These are phyloP conservation scores for Phtheirospermum japonicum DNA, from an alignment of 257 asterid species.

Conservation along the genomic window DNA sequence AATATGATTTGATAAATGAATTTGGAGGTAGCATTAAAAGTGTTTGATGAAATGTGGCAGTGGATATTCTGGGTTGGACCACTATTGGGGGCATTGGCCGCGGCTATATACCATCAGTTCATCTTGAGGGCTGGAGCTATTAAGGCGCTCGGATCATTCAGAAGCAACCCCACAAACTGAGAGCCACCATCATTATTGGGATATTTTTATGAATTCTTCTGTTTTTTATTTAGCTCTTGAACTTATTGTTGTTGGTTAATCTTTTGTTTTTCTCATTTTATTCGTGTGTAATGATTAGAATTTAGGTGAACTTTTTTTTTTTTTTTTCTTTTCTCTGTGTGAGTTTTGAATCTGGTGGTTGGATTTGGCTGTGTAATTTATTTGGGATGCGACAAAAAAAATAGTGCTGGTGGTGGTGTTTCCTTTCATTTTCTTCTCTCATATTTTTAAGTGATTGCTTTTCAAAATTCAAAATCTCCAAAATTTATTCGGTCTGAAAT, in stretches of 20 bases:
- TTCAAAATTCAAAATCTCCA: neutral
- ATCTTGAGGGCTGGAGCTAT: neutral
- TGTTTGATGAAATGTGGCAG: slow-evolving; percentile 34
- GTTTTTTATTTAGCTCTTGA: neutral
- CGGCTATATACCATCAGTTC: neutral
- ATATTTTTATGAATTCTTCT: too few relatives aligned
- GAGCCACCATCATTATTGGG: too few relatives aligned
- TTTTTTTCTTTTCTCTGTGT: neutral
- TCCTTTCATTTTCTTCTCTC: too few relatives aligned
- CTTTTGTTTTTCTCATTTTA: too few relatives aligned
- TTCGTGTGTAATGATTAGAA: neutral
- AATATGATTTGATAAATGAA: neutral
- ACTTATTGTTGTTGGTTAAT: too few relatives aligned
- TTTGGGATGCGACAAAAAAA: neutral
- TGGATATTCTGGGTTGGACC: slow-evolving; percentile 99
- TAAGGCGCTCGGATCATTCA: slow-evolving; percentile 4
- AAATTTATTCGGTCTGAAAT: too few relatives aligned
- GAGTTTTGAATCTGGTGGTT: neutral
- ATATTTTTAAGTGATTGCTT: too few relatives aligned
- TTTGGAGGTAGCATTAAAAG: neutral
- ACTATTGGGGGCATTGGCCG: slow-evolving; percentile 57
- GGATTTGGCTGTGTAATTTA: neutral
- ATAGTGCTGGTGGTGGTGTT: neutral
- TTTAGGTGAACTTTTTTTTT: neutral
- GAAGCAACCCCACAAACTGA: neutral